Percentiles rank a stretch among this genome's conserved stretches.
Conservation (phyloP, 2,329 filamentous ascomycete genomes). For the Kalmusia sp. region DNA sequence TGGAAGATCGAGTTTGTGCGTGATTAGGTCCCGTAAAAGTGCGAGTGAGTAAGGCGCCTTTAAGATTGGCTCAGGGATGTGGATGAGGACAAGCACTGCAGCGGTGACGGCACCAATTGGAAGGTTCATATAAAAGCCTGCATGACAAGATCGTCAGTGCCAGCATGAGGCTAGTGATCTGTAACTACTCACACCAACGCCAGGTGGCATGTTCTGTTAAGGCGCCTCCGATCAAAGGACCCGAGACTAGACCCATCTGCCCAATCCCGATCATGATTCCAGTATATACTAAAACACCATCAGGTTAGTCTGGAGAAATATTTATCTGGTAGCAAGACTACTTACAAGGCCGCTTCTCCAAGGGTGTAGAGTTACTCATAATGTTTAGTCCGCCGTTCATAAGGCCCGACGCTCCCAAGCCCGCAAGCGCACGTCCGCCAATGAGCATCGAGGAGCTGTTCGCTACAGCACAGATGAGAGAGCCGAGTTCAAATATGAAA, state of each 20-base stretch:
- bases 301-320: too few relatives aligned
- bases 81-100: conserved; percentile 32
- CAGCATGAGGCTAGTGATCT: neutral
- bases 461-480: conserved; percentile 56
- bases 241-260: conserved; percentile 40
- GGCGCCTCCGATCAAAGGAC: conserved; percentile 49
- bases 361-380: conserved; percentile 16
- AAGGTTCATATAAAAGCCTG: conserved; percentile 52
- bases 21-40: conserved; percentile 15
- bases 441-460: conserved; percentile 18
- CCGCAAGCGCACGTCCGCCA: conserved; percentile 19
- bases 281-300: conserved; percentile 10
- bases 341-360: conserved; percentile 47
- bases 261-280: conserved; percentile 21
- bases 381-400: conserved; percentile 22
- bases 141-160: neutral
- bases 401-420: conserved; percentile 15
- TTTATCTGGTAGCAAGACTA: conserved; percentile 3
- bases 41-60: conserved; percentile 9
- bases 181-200: conserved; percentile 44
- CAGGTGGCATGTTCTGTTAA: conserved; percentile 46
- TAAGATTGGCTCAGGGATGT: conserved; percentile 24
- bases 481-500: conserved; percentile 54
- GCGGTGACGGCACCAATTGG: conserved; percentile 51
- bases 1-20: conserved; percentile 20